Evolutionary conservation across 768 basidiomycete species (phyloP).

Genomic region (Suillus placidus): DNA sequence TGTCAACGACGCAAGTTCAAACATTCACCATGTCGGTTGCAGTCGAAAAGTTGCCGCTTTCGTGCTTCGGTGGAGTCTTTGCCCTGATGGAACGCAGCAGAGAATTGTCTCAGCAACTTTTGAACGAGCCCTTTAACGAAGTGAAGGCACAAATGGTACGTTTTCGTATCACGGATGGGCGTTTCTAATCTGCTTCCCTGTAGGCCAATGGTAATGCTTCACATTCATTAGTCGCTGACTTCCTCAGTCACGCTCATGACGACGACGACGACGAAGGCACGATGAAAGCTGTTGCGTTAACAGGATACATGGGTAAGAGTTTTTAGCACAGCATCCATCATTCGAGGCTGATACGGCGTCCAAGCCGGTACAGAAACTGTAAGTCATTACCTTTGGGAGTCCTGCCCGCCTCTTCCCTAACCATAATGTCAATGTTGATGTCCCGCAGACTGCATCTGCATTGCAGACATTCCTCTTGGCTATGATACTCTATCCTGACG

Average conservation of each 20-base stretch:
- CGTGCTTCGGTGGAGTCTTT: not conserved
- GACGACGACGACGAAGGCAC: not conserved
- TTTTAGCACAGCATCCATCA: not conserved
- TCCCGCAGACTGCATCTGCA: slow-evolving; percentile 22
- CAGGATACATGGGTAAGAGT: not conserved
- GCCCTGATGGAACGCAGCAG: not conserved
- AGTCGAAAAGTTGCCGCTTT: not conserved
- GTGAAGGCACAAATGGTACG: slow-evolving; percentile 3
- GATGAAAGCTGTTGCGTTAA: not conserved
- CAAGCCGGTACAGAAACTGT: slow-evolving; percentile 5
- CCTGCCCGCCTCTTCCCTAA: no score
- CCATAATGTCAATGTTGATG: no score
- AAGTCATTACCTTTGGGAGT: not conserved
- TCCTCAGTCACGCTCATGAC: no score
- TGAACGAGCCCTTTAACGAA: not conserved
- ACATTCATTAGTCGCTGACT: no score
- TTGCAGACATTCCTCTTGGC: slow-evolving; percentile 30
- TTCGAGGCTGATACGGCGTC: not conserved
- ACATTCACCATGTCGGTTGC: not conserved
- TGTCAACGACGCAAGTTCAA: not conserved
- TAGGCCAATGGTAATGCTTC: no score
- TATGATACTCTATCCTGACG: slow-evolving; percentile 32
- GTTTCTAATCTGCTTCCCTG: no score
- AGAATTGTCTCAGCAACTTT: not conserved
- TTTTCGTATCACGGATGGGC: no score